These are phyloP conservation scores for Cucumis hystrix DNA, from an alignment of 306 rosid genomes.

Conservation along the genomic window DNA sequence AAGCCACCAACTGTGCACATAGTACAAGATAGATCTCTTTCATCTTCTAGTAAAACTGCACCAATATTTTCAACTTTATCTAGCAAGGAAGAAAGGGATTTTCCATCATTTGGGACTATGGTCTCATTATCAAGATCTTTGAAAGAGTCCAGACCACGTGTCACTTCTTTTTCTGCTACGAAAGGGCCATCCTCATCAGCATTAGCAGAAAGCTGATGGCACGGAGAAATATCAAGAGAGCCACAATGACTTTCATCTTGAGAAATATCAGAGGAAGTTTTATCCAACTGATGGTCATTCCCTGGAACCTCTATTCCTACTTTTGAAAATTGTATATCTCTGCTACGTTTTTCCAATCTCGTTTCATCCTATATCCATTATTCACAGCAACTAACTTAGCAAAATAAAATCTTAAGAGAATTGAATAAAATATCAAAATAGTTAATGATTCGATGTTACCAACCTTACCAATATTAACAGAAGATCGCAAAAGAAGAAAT, in stretches of 20 bases:
- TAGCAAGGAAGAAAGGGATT: conserved; percentile 8
- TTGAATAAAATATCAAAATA: neutral
- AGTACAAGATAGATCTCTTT: conserved; percentile 8
- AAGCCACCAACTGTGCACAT: conserved; percentile 11
- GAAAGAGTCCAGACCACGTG: conserved; percentile 18
- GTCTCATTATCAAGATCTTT: conserved; percentile 13
- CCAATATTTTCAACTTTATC: neutral
- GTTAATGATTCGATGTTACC: conserved; percentile 16
- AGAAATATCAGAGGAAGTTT: conserved; percentile 4
- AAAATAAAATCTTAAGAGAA: neutral
- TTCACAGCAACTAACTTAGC: neutral
- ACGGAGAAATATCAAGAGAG: conserved; percentile 16
- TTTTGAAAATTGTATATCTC: conserved; percentile 36
- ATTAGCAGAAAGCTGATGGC: conserved; percentile 13
- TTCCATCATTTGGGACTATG: conserved; percentile 5
- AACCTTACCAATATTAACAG: conserved; percentile 57
- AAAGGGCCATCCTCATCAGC: conserved; percentile 16
- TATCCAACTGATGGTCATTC: conserved; percentile 15
- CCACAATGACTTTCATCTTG: conserved; percentile 21
- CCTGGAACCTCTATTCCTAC: conserved; percentile 38
- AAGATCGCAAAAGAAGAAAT: conserved; percentile 55
- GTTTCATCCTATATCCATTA: conserved; percentile 45
- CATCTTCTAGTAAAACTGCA: conserved; percentile 10
- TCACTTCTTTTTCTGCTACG: conserved; percentile 13
- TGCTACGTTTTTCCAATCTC: conserved; percentile 43